These are phyloP conservation scores for Trebouxia sp. DNA, from an alignment of 139 green algal species.

Conservation along the genomic window DNA sequence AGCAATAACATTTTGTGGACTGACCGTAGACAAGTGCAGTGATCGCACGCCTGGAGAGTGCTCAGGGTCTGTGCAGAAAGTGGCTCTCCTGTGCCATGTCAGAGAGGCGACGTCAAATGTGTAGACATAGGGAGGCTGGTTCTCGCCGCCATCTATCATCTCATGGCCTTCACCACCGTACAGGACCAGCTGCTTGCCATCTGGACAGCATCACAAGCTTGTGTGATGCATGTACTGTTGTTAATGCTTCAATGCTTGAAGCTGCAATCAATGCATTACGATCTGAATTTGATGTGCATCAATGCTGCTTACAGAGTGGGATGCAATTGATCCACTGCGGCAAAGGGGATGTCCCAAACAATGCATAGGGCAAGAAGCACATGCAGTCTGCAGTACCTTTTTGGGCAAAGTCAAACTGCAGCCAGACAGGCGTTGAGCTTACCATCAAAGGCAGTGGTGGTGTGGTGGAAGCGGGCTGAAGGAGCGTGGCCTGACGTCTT, in stretches of 20 bases:
- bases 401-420: not conserved
- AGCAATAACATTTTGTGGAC: too few relatives aligned
- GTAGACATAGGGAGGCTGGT: constrained; percentile 24
- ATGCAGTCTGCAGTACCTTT: not conserved
- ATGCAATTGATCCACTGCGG: too few relatives aligned
- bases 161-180: constrained; percentile 30
- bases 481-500: constrained; percentile 2
- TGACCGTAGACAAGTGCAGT: constrained; percentile 34
- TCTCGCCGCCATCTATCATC: not conserved
- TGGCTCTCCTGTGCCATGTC: not conserved
- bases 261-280: not conserved
- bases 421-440: not conserved
- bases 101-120: constrained; percentile 31
- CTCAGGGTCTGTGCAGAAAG: not conserved
- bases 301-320: too few relatives aligned
- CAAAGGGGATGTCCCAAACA: too few relatives aligned
- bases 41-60: constrained; percentile 9
- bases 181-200: constrained; percentile 18
- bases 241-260: not conserved
- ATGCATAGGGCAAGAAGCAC: not conserved
- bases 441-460: constrained; percentile 29
- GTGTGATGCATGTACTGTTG: not conserved
- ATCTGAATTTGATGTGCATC: too few relatives aligned
- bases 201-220: constrained; percentile 26
- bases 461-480: constrained; percentile 30